These are phyloP conservation scores for Rhizopogon salebrosus DNA, from an alignment of 768 basidiomycete genomes.

Conservation along the genomic window DNA sequence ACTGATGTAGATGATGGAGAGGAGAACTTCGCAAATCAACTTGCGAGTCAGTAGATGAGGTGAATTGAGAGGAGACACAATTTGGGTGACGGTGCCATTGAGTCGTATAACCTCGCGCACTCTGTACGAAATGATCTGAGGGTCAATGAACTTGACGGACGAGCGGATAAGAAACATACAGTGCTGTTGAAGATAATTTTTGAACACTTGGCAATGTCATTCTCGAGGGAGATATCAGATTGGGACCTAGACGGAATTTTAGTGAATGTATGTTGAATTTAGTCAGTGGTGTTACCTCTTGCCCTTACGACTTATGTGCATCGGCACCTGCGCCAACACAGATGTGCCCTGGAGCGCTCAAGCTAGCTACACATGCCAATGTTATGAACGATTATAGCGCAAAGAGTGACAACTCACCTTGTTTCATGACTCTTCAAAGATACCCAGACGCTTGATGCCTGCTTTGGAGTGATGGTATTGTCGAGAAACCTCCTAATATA, in stretches of 20 bases:
- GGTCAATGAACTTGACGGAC: neutral
- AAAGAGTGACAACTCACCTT: conserved; percentile 42
- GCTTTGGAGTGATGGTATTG: conserved; percentile 79
- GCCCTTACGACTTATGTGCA: conserved; percentile 70
- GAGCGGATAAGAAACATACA: conserved; percentile 30
- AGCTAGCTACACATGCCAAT: conserved; percentile 60
- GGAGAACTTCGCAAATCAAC: conserved; percentile 71
- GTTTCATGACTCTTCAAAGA: conserved; percentile 79
- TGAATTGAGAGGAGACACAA: conserved; percentile 77
- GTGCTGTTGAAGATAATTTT: conserved; percentile 71
- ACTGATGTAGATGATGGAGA: conserved; percentile 66
- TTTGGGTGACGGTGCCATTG: conserved; percentile 67
- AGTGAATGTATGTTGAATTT: neutral
- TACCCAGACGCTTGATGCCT: conserved; percentile 66
- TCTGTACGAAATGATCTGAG: conserved; percentile 45
- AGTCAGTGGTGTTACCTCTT: conserved; percentile 44
- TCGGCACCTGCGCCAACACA: conserved; percentile 75
- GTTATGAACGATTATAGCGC: conserved; percentile 6
- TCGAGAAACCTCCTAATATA: conserved; percentile 90
- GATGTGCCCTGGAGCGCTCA: conserved; percentile 72
- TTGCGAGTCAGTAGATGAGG: conserved; percentile 76
- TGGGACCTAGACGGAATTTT: conserved; percentile 19
- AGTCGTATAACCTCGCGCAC: conserved; percentile 71
- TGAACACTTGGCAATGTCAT: conserved; percentile 85
- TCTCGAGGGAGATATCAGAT: conserved; percentile 68